Evolutionary conservation across 1,284 basidiomycete species (phyloP).

Genomic region (Microbotryum silenes-acaulis): DNA sequence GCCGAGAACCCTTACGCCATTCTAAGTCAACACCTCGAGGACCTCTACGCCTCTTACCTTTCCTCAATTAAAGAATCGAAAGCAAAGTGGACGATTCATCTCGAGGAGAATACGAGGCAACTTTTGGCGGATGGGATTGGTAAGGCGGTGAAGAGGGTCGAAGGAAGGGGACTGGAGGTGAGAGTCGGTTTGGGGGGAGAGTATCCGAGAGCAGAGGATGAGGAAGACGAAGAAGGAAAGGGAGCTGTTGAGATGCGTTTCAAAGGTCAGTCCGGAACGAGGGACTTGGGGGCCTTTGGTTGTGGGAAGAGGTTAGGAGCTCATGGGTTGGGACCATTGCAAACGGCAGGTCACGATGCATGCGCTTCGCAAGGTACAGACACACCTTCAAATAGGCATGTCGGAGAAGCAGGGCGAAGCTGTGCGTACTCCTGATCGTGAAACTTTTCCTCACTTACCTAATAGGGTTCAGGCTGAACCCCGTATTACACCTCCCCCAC

Average conservation of each 20-base stretch:
- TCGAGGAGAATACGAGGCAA: constrained; percentile 55
- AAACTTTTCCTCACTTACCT: too few species aligned
- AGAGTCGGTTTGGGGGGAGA: constrained; percentile 50
- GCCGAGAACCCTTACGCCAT: constrained; percentile 59
- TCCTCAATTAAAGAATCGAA: neutral
- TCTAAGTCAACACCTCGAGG: constrained; percentile 48
- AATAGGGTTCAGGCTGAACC: neutral
- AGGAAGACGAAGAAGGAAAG: constrained; percentile 65
- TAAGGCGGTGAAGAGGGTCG: constrained; percentile 36
- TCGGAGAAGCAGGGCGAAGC: constrained; percentile 58
- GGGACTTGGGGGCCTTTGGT: neutral
- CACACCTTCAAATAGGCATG: constrained; percentile 61
- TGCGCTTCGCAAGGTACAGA: constrained; percentile 59
- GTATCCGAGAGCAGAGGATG: constrained; percentile 57
- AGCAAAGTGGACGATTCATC: constrained; percentile 43
- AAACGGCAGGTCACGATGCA: constrained; percentile 58
- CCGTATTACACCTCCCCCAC: neutral
- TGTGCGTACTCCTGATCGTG: neutral
- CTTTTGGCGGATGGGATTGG: constrained; percentile 48
- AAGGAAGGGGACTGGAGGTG: constrained; percentile 51
- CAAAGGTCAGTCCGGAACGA: constrained; percentile 52
- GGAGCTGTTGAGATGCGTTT: constrained; percentile 63
- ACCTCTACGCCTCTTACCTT: constrained; percentile 20
- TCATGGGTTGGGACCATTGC: neutral
- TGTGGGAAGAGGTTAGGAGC: too few species aligned